These are phyloP conservation scores for Aspergillus viridinutans DNA, from an alignment of 2,329 filamentous ascomycete species.

Conservation along the genomic window DNA sequence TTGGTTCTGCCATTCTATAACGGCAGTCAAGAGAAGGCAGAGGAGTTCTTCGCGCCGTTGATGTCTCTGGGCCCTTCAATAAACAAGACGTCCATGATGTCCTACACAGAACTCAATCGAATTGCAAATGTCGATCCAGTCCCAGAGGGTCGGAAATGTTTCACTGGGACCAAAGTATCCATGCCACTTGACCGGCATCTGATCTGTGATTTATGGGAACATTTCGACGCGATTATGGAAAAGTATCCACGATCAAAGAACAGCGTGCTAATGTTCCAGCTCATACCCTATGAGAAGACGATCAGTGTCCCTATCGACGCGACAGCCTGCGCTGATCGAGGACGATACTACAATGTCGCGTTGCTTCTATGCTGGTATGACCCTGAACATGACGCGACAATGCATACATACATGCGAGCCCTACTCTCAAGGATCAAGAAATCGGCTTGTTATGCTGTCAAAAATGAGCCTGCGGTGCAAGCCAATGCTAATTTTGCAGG, in stretches of 20 bases:
- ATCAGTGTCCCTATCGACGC: constrained; percentile 5
- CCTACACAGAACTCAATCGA: constrained; percentile 4
- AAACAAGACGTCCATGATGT: constrained; percentile 1
- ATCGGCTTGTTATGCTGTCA: not conserved
- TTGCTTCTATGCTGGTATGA: constrained; percentile 8
- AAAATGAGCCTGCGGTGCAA: not conserved
- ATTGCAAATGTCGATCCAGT: constrained; percentile 4
- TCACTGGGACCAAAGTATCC: constrained; percentile 2
- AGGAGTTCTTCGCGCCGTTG: constrained; percentile 3
- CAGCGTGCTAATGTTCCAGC: constrained; percentile 8
- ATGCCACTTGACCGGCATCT: not conserved
- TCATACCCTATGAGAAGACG: constrained; percentile 3
- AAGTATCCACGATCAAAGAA: not conserved
- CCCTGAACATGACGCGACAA: not conserved
- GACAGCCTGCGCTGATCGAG: constrained; percentile 7
- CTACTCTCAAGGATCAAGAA: constrained; percentile 1
- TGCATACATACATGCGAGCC: not conserved
- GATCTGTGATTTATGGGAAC: not conserved
- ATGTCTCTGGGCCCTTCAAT: not conserved
- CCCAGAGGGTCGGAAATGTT: constrained; percentile 6
- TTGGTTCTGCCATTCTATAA: constrained; percentile 4
- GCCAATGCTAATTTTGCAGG: constrained; percentile 8
- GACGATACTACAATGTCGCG: constrained; percentile 4
- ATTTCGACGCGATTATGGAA: constrained; percentile 3
- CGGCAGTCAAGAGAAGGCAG: not conserved